Base-by-base conservation (phyloP, 2,329 filamentous ascomycete genomes). In the Fulvia fulva region DNA sequence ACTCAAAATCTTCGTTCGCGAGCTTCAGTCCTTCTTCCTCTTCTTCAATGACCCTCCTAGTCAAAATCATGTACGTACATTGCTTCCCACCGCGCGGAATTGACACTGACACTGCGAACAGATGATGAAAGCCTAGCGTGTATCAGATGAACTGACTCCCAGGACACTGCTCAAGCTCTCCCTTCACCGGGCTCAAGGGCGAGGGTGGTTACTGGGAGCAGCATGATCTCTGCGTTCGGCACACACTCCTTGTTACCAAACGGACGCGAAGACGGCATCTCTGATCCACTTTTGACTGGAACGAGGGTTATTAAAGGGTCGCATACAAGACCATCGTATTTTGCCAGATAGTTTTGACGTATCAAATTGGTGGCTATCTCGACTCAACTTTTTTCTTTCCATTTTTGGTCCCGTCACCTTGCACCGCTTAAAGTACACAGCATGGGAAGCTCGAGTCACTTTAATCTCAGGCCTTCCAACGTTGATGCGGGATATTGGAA, bases 101-200 rank as follows among this genome's bases (percentile, higher is more conserved):
- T 65, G 61, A 51, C 52, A n/a, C n/a, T n/a, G n/a, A n/a, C 37
- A 12, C 4, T 1, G 52, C 32, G 58, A 21, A 28, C 67, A 97
- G 91, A 95, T 97, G 93, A 99, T 97, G 94, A 99, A 96, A 96
- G 90, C 90, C 85, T 87, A 87, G 90, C 86, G 93, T 97, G 94
- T 87, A 86, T 77, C 80, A 86, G 86, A 90, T 96, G 94, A 97
- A 81, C 83, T 89, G 82, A 80, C 82, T 82, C 79, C 75, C 58
- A 77, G 79, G 81, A 79, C 81, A 82, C 79, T 80, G 79, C 79
- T 82, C 60, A 62, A 84, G 89, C 90, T 93, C 92, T 97, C 88
- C 87, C 86, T 85, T 85, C 78, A 83, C 78, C 79, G 86, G 89
- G 92, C 91, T 89, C 75, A 91, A 97, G 94, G 93, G 90, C 88